phyloP scores from a whole-genome alignment of 2,329 filamentous ascomycete genomes.

The Apiospora malaysiana region DNA sequence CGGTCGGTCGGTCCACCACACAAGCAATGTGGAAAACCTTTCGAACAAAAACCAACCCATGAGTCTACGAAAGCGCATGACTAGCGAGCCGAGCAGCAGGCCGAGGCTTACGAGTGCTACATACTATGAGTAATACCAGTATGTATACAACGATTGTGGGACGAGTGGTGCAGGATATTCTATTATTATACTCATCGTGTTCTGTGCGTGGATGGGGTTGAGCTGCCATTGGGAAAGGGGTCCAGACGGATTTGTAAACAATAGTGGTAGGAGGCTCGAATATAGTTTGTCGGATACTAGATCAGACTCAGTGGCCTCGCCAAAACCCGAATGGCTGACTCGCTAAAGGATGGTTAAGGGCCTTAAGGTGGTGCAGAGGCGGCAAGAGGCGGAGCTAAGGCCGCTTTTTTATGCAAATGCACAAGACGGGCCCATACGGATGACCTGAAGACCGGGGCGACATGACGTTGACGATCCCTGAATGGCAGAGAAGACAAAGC shows the following conservation, averaged over 20 bases:
- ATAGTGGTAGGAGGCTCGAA: not conserved
- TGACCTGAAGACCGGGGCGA: not conserved
- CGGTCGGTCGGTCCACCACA: not conserved
- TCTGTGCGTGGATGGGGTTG: too few relatives aligned
- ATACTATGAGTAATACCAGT: not conserved
- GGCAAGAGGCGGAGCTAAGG: not conserved
- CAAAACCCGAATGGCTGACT: not conserved
- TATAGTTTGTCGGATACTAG: not conserved
- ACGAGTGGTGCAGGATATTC: not conserved
- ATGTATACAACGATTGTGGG: not conserved
- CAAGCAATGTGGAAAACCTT: not conserved
- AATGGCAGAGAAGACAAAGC: not conserved
- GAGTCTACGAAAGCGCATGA: not conserved
- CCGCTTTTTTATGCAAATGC: not conserved
- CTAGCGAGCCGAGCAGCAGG: not conserved
- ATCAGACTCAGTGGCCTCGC: not conserved
- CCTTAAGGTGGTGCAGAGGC: not conserved
- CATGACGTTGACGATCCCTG: slow-evolving; percentile 11
- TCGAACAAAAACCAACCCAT: not conserved
- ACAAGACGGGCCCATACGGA: not conserved
- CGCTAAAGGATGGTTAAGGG: not conserved
- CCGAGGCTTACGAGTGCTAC: slow-evolving; percentile 6
- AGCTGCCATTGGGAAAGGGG: not conserved
- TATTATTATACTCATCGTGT: too few relatives aligned
- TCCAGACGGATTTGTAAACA: not conserved